A percentile compares a stretch with the other conserved stretches of the same genome.
phyloP scores from a whole-genome alignment of 1,284 basidiomycete species.

The Afroboletus lepidellus region DNA sequence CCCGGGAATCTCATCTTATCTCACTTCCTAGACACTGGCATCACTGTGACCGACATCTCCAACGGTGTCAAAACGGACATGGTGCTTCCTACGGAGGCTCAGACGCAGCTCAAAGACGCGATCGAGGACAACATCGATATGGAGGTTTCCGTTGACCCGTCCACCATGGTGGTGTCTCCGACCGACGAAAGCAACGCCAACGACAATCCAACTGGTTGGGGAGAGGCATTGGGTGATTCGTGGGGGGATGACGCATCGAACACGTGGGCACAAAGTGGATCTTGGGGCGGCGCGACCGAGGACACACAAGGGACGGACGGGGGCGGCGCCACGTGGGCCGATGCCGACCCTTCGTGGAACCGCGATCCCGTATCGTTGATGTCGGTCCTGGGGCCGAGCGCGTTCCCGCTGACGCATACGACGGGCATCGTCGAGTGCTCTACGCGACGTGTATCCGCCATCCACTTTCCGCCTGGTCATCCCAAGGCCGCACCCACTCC shows the following conservation, averaged over 20 bases:
- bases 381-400: conserved; percentile 43
- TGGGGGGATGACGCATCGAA: conserved; percentile 11
- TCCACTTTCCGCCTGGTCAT: conserved; percentile 30
- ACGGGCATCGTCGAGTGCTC: conserved; percentile 52
- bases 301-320: conserved; percentile 12
- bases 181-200: background rate
- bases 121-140: conserved; percentile 35
- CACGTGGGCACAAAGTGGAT: conserved; percentile 15
- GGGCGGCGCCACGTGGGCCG: conserved; percentile 14
- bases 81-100: conserved; percentile 22
- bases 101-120: conserved; percentile 27
- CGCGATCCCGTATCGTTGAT: conserved; percentile 33
- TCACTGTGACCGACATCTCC: conserved; percentile 21
- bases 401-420: conserved; percentile 48
- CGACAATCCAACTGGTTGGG: conserved; percentile 4
- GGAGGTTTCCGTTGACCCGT: conserved; percentile 10
- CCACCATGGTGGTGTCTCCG: background rate
- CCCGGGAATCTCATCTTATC: conserved; percentile 9
- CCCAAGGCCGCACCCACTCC: conserved; percentile 3
- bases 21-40: conserved; percentile 6
- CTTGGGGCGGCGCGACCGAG: conserved; percentile 6
- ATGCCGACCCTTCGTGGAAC: conserved; percentile 27
- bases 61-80: conserved; percentile 19
- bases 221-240: conserved; percentile 2
- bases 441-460: conserved; percentile 42